phyloP scores from a whole-genome alignment of 768 basidiomycete genomes.

The Suillus decipiens region DNA sequence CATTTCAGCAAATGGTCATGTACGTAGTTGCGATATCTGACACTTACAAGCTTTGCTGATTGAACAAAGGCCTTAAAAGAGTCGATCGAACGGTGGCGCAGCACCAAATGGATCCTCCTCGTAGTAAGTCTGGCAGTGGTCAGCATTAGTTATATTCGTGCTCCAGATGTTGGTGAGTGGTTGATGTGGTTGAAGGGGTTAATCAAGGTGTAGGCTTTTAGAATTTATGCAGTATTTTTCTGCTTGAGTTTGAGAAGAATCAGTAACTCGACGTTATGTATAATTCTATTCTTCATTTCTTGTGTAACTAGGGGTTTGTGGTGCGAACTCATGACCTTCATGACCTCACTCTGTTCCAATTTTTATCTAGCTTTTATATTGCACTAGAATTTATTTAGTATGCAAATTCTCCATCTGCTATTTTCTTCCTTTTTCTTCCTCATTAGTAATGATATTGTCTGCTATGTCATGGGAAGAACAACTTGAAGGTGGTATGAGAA shows the following conservation, averaged over 20 bases:
- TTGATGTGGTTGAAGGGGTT: slow-evolving; percentile 10
- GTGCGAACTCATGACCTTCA: too few relatives aligned
- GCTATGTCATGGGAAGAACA: too few relatives aligned
- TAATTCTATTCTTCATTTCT: too few relatives aligned
- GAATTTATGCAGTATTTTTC: slow-evolving; percentile 14
- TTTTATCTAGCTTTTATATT: too few relatives aligned
- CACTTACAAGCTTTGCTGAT: slow-evolving; percentile 8
- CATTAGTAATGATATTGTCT: too few relatives aligned
- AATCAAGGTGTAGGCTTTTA: slow-evolving; percentile 1
- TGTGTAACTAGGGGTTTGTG: too few relatives aligned
- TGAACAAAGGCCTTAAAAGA: slow-evolving; percentile 19
- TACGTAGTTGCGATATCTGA: background rate
- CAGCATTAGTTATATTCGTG: slow-evolving; percentile 12
- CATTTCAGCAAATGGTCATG: slow-evolving; percentile 14
- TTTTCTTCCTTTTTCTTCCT: too few relatives aligned
- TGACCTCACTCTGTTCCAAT: too few relatives aligned
- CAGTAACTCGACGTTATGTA: background rate
- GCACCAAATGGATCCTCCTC: slow-evolving; percentile 9
- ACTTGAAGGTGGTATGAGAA: too few relatives aligned
- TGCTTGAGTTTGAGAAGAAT: background rate
- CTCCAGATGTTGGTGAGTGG: background rate
- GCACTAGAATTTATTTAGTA: too few relatives aligned
- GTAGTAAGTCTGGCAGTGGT: slow-evolving; percentile 10
- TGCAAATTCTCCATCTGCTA: too few relatives aligned
- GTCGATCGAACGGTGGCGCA: background rate